Base-by-base conservation (phyloP, 73 alveolate species). In the Paramecium biaurelia region DNA sequence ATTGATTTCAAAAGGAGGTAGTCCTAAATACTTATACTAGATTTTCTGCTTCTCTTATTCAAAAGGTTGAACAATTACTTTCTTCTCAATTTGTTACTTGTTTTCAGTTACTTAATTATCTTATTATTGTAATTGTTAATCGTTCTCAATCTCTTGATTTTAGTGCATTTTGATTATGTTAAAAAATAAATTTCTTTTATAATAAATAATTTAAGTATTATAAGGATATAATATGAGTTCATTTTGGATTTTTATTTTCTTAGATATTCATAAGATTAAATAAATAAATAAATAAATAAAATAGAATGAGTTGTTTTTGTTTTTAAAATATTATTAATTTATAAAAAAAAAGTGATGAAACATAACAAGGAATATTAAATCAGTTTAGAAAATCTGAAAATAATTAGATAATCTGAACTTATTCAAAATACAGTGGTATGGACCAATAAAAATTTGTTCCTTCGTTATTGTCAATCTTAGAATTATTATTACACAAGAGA, bases 401-500 rank as follows among this genome's bases (percentile, higher is more conserved):
- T 53, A 18, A 53, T 53, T 53, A 18, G 68, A 38, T 30, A 74
- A 32, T 38, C 87, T 21, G 67, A 32, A 32, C 30, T 35, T 5
- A 38, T 74, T 43, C 14, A 53, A 18, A 53, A 18, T 53, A 53
- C 32, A 7, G 68, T 35, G 2, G 37, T 74, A 37, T 74, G 87
- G 87, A 35, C 47, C 2, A 28, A 38, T 32, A 74, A 74, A 37
- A 32, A 35, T 21, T 35, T 74, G 34, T 74, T 30, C 24, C 56
- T 21, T 24, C 41, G 59, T 30, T 74, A 30, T 74, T 74, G 87
- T 10, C 68, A 74, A 38, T 74, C 87, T n/a, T 21, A 28, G 23
- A 74, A 74, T 35, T 74, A 74, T 20, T 74, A 74, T 38, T 74
- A 74, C 28, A 32, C 87, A 1, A 74, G 87, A 38, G 87, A 74